Base-by-base conservation (phyloP, 2,329 filamentous ascomycete genomes). In the Neofusicoccum cordaticola region DNA sequence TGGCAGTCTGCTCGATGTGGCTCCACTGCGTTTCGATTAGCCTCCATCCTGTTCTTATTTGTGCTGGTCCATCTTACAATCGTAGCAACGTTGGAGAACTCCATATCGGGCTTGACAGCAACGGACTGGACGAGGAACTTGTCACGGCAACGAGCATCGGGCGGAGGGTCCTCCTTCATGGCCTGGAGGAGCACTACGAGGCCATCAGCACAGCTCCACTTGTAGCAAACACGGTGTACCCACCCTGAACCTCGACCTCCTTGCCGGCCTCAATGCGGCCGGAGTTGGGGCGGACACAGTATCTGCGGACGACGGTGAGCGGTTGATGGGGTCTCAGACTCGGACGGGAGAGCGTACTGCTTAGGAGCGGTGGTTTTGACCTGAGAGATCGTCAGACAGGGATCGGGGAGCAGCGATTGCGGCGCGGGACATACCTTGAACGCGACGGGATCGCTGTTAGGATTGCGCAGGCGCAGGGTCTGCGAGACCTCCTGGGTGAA, bases 311-410 rank as follows among this genome's bases (percentile, higher is more conserved):
- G 62, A 41, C 58, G 45, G 63, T 65, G 42, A 57, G 62, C 57
- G 56, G 12, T 19, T 31, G 12, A 39, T 19, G 8, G 47, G 41
- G 44, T 7, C 7, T 15, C 11, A 1, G 4, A 44, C 19, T n/a
- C n/a, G 48, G 42, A 39, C 58, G 15, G 17, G 13, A 8, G 9
- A 15, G 79, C 90, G 75, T 91, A 99, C 94, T 98, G 95, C 82
- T 98, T 98, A 39, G 95, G 95, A 57, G 95, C 95, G 68, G 95
- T 99, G 56, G 95, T 99, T 88, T 99, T 99, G 80, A 99, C 95
- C 93, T 97, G 71, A 39, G 47, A 17, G 47, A 17, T 35, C 63
- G 69, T 72, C 58, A 71, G 69, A 58, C 44, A 41, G 27, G 35
- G 45, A 44, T 58, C 44, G 8, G 35, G n/a, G 56, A 47, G 42